Evolutionary conservation across 768 basidiomycete genomes (phyloP).

Genomic region (Naematelia encephala): DNA sequence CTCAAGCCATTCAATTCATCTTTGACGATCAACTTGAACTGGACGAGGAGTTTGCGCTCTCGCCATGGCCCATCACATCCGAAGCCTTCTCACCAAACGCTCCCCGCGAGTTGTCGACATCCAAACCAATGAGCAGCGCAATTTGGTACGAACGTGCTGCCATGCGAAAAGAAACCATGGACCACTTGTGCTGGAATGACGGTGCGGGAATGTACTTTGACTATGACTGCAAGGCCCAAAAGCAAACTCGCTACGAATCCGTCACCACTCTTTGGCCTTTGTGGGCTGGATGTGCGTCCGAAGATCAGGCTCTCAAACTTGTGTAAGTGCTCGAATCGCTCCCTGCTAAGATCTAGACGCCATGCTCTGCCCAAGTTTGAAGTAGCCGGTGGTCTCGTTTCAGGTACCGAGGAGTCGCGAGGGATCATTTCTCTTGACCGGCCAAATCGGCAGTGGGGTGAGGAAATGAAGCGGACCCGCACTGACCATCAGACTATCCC

Average conservation of each 20-base stretch:
- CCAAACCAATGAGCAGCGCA: conserved; percentile 63
- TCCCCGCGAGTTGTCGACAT: conserved; percentile 37
- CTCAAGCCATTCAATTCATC: conserved; percentile 92
- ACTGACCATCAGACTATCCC: conserved; percentile 59
- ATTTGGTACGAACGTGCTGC: conserved; percentile 94
- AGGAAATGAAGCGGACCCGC: conserved; percentile 17
- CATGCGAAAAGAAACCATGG: conserved; percentile 76
- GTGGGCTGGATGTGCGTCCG: conserved; percentile 96
- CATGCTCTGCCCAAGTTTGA: conserved; percentile 92
- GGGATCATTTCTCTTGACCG: conserved; percentile 93
- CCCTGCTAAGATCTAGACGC: conserved; percentile 56
- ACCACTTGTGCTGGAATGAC: conserved; percentile 95
- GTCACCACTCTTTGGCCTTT: conserved; percentile 96
- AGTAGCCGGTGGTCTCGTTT: conserved; percentile 88
- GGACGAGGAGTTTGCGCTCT: conserved; percentile 84
- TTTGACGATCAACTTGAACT: conserved; percentile 89
- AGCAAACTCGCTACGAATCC: conserved; percentile 90
- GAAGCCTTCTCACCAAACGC: conserved; percentile 53
- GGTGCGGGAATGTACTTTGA: conserved; percentile 91
- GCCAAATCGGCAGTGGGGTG: conserved; percentile 94
- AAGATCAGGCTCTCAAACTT: conserved; percentile 88
- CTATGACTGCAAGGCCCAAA: conserved; percentile 86
- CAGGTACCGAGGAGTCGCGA: conserved; percentile 92
- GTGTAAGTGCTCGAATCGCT: conserved; percentile 62
- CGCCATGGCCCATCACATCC: conserved; percentile 71